Conservation (phyloP, 106 monocot genomes). For the Alisma plantagoaquatica region DNA sequence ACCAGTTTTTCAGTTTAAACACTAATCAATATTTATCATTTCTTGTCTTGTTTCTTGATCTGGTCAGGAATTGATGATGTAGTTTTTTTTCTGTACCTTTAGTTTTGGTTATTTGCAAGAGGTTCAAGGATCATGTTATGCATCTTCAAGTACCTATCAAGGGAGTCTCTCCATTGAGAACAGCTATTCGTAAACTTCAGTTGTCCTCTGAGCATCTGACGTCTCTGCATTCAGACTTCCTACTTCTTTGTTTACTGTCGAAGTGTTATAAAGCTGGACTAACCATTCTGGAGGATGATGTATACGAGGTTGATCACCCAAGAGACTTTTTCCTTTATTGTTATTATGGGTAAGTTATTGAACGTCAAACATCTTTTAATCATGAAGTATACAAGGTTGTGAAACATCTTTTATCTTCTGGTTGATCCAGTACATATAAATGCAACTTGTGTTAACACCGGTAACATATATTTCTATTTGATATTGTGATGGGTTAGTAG, state of each 20-base stretch:
- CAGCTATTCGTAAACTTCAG: constrained; percentile 72
- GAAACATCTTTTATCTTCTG: not conserved
- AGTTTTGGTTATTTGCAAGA: constrained; percentile 84
- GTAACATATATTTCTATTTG: not conserved
- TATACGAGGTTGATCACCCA: constrained; percentile 81
- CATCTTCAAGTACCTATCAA: constrained; percentile 54
- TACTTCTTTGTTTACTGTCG: constrained; percentile 76
- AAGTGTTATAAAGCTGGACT: constrained; percentile 77
- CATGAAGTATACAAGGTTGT: not conserved
- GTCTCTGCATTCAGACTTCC: constrained; percentile 77
- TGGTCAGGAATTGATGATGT: not conserved
- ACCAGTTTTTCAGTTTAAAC: not conserved
- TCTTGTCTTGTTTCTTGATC: not conserved
- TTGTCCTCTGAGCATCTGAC: constrained; percentile 71
- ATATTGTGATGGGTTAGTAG: no score
- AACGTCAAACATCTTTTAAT: not conserved
- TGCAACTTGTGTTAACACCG: not conserved
- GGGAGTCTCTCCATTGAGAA: constrained; percentile 69
- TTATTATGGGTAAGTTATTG: constrained; percentile 78
- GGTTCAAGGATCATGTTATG: constrained; percentile 75
- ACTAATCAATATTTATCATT: not conserved
- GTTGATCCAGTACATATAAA: not conserved
- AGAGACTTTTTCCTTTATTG: constrained; percentile 89
- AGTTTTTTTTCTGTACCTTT: constrained; percentile 1
- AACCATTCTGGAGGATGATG: constrained; percentile 54